These are phyloP conservation scores for Cytospora piceae DNA, from an alignment of 2,329 filamentous ascomycete genomes.

Conservation along the genomic window DNA sequence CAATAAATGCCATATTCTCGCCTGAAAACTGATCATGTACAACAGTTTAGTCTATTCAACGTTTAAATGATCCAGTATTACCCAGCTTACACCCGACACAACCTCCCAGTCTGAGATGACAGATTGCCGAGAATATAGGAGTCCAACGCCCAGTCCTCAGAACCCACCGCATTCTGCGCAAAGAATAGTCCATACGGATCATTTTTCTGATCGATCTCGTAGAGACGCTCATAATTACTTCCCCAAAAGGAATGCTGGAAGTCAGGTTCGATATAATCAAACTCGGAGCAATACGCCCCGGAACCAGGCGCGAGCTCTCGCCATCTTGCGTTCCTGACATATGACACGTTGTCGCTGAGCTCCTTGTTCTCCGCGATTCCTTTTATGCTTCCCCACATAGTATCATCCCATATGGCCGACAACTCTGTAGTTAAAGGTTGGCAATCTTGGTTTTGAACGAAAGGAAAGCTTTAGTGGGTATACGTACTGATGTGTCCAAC, in stretches of 20 bases:
- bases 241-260: slow-evolving; percentile 40
- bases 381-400: neutral
- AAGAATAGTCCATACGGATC: slow-evolving; percentile 44
- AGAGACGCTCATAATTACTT: slow-evolving; percentile 36
- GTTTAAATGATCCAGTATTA: neutral
- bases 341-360: slow-evolving; percentile 37
- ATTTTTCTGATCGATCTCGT: slow-evolving; percentile 43
- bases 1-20: too few species aligned
- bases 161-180: slow-evolving; percentile 31
- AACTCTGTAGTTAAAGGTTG: slow-evolving; percentile 34
- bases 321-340: slow-evolving; percentile 33
- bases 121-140: neutral
- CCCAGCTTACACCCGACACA: slow-evolving; percentile 3
- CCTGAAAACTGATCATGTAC: too few species aligned
- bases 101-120: slow-evolving; percentile 2
- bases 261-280: slow-evolving; percentile 39
- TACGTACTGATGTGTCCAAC: slow-evolving; percentile 40
- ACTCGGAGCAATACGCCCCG: slow-evolving; percentile 44
- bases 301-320: slow-evolving; percentile 36
- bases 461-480: too few species aligned
- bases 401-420: slow-evolving; percentile 10
- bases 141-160: neutral
- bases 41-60: neutral
- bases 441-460: neutral
- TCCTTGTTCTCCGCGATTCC: slow-evolving; percentile 9